Conservation (phyloP, 768 basidiomycete genomes). For the Termitomyces sp. region DNA sequence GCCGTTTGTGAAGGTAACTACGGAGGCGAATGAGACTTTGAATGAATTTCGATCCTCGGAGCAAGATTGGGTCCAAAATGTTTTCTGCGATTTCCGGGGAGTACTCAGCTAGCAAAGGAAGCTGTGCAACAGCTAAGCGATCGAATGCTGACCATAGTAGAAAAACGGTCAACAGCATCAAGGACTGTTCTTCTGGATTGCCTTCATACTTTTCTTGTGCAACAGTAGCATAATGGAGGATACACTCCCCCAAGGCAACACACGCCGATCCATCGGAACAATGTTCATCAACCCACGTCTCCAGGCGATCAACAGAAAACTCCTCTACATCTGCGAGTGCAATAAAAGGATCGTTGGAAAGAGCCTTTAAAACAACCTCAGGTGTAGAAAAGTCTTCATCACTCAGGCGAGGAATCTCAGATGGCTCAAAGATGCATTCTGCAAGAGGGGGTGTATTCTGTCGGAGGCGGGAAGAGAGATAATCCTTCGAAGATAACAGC, state of each 20-base stretch:
- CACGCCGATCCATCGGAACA: background rate
- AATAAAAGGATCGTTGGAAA: background rate
- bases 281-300: background rate
- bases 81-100: background rate
- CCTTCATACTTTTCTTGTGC: background rate
- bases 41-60: background rate
- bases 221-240: background rate
- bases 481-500: background rate
- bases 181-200: slow-evolving; percentile 1
- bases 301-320: background rate
- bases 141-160: background rate
- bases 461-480: background rate
- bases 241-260: background rate
- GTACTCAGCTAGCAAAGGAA: background rate
- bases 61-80: background rate
- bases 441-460: background rate
- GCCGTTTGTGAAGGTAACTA: background rate
- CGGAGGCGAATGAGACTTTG: background rate
- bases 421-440: background rate
- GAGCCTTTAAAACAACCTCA: background rate
- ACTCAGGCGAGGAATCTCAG: background rate
- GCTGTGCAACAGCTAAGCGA: background rate
- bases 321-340: background rate
- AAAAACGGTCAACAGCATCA: background rate
- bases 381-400: background rate